Evolutionary conservation across 2,329 filamentous ascomycete species (phyloP).

Genomic region (Xylaria sp.): DNA sequence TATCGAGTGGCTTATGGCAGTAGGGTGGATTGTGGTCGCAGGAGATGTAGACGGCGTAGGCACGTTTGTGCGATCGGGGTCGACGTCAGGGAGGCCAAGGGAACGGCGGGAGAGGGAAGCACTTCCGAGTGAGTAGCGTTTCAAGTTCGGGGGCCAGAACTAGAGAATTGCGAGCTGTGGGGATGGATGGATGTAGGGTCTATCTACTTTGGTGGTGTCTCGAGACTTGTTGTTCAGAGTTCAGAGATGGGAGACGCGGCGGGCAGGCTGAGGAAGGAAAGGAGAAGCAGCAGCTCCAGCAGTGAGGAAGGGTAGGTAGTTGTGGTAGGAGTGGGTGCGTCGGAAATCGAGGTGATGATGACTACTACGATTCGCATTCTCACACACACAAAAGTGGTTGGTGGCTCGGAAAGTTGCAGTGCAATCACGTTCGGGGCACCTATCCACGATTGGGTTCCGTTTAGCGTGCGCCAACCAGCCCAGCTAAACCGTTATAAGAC

Average conservation of each 20-base stretch:
- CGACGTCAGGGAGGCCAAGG: slow-evolving; percentile 3
- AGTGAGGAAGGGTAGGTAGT: no score
- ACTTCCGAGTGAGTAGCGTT: slow-evolving; percentile 1
- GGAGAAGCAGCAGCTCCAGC: not conserved
- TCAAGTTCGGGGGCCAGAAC: slow-evolving; percentile 12
- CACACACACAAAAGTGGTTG: slow-evolving; percentile 15
- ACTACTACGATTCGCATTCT: slow-evolving; percentile 5
- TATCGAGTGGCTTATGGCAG: slow-evolving; percentile 13
- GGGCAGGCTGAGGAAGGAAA: not conserved
- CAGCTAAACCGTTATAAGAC: not conserved
- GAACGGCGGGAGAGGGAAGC: not conserved
- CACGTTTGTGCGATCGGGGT: slow-evolving; percentile 17
- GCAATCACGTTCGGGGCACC: slow-evolving; percentile 20
- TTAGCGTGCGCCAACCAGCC: slow-evolving; percentile 18
- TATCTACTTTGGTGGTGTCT: no score
- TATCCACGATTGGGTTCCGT: slow-evolving; percentile 20
- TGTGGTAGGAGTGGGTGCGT: no score
- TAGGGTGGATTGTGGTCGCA: slow-evolving; percentile 12
- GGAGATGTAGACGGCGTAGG: slow-evolving; percentile 14
- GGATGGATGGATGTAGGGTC: slow-evolving; percentile 3
- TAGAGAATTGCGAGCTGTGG: not conserved
- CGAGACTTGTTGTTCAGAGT: not conserved
- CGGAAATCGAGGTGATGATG: slow-evolving; percentile 3
- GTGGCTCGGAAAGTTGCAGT: slow-evolving; percentile 8
- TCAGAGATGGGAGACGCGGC: not conserved